These are phyloP conservation scores for Diaporthe sp. DNA, from an alignment of 2,329 filamentous ascomycete genomes.

Conservation along the genomic window DNA sequence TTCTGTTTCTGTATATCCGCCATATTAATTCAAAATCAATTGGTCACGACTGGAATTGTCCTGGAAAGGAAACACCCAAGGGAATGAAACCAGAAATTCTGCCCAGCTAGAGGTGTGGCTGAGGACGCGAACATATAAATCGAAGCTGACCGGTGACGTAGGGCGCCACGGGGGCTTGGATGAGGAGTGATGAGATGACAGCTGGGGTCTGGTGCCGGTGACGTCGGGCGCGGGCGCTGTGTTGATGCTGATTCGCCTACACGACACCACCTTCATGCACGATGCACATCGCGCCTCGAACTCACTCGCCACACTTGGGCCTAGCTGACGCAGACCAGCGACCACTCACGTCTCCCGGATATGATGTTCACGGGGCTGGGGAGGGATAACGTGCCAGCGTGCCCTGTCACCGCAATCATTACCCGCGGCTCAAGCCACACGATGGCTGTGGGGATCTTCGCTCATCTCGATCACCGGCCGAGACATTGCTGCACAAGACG, in stretches of 20 bases:
- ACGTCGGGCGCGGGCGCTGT: conserved; percentile 22
- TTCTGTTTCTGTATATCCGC: conserved; percentile 32
- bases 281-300: conserved; percentile 32
- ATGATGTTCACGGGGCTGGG: neutral
- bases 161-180: neutral
- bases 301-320: conserved; percentile 35
- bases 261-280: conserved; percentile 31
- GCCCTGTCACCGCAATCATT: neutral
- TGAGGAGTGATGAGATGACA: conserved; percentile 25
- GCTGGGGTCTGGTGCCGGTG: conserved; percentile 30
- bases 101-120: conserved; percentile 18
- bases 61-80: neutral
- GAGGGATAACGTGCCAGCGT: neutral
- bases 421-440: conserved; percentile 22
- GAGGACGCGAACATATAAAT: conserved; percentile 18
- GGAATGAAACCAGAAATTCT: neutral
- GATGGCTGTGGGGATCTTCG: conserved; percentile 19
- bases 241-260: conserved; percentile 29
- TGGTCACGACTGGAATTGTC: neutral
- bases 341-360: conserved; percentile 28
- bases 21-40: conserved; percentile 13
- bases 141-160: conserved; percentile 32
- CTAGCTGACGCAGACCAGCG: conserved; percentile 17
- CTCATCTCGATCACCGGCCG: conserved; percentile 23
- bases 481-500: conserved; percentile 16